Evolutionary conservation across 78 protist species (phyloP), one percentile per base, ranked within the genome.

Genomic region (Creolimax fragrantissima): DNA sequence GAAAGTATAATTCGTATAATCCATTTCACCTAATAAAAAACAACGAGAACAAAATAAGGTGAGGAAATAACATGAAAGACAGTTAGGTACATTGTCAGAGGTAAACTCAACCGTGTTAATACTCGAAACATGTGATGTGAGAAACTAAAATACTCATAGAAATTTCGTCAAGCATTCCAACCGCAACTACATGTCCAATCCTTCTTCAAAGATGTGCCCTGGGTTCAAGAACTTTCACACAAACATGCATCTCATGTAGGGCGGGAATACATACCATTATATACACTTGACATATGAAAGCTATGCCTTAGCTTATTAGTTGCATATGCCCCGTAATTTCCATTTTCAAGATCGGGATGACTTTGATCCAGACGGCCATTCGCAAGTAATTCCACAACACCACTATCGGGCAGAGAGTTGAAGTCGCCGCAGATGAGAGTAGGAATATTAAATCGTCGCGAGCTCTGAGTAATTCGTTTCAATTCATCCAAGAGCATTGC

Each of bases 401-500:
- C 92, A 32, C 44, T 32, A 58, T 89, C 92, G 3, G 92, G 92
- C 42, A 88, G 84, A 35, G 94, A 92, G 83, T 92, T 92, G 42
- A 92, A 92, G 43, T 92, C 94, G 81, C 94, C 94, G 32, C 91
- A 85, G 2, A 89, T 2, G 58, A 92, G 39, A 11, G 88, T 41
- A 41, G 89, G 90, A 2, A 4, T 81, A 58, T 58, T 41, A 42
- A 42, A 4, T 0, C 89, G 89, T 5, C 41, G 7, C 44, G 44
- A 35, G 41, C 37, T 11, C 44, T 11, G 43, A 7, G 74, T 58
- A 58, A 58, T 85, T 44, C 93, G 67, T 39, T 36, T 88, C 2
- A 92, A 41, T 3, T 81, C 92, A 3, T 90, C 43, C 41, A 81
- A 5, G n/a, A 93, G 89, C 3, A 89, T 2, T 5, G 81, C 89